Evolutionary conservation across 2,329 filamentous ascomycete genomes (phyloP), one percentile per base, ranked within the genome.

Genomic region (Cephalotrichum gorgonifer): DNA sequence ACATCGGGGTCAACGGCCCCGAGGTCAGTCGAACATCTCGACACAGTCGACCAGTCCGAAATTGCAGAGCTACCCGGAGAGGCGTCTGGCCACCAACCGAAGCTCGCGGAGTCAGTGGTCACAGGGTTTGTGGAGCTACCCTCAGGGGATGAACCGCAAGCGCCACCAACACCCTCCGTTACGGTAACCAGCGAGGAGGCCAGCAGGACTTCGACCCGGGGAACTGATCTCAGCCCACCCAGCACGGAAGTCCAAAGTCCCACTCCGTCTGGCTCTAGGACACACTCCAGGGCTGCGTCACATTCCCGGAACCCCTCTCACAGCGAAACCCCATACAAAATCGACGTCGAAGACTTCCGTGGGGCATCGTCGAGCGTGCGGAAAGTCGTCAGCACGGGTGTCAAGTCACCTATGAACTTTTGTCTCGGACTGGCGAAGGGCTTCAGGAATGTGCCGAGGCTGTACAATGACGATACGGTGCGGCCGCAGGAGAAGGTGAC

Each of bases 401-500:
- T 91, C 51, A 87, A 86, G 56, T 83, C 84, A 2, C 90, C 89
- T 0, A 84, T 93, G 74, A 88, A 95, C 61, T 85, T 95, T 54
- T 87, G 86, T 38, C 67, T 95, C 39, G 86, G 86, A 1, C 67
- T 95, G 33, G 85, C 89, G 1, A 86, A 85, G 62, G 90, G 90
- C 0, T 94, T 95, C 61, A 85, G 91, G 60, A 95, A 95, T 57
- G 84, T 86, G 6, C 89, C 90, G 0, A 83, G 79, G 55, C 70
- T 95, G 1, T 95, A 95, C 60, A 86, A 89, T 39, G 89, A 95
- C 57, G 81, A 87, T 1, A 90, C 83, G 1, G 81, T 95, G 1
- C 76, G 87, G 8, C 83, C 85, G n/a, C 70, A 78, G 1, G 85
- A 88, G 51, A 88, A 87, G 56, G 86, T 95, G 4, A 89, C 86